Evolutionary conservation across 441 rosid species (phyloP).

Genomic region (Gossypium davidsonii): DNA sequence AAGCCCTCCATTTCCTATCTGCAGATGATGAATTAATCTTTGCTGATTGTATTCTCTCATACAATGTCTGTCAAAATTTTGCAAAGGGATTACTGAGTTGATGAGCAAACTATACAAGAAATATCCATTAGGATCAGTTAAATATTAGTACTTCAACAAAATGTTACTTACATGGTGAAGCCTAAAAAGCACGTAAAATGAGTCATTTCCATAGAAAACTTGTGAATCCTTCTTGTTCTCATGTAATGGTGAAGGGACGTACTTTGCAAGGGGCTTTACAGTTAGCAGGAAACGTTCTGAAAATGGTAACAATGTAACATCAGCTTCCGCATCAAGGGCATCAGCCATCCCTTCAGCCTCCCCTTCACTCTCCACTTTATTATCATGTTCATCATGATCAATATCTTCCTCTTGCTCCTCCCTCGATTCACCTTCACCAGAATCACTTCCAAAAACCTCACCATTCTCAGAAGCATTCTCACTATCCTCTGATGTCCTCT

Average conservation of each 20-base stretch:
- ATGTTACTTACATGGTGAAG: slow-evolving; percentile 80
- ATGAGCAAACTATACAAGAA: slow-evolving; percentile 6
- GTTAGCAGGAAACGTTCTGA: slow-evolving; percentile 58
- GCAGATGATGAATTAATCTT: slow-evolving; percentile 82
- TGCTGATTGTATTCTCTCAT: slow-evolving; percentile 87
- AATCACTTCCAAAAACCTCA: slow-evolving; percentile 82
- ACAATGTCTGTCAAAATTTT: slow-evolving; percentile 53
- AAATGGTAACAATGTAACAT: slow-evolving; percentile 48
- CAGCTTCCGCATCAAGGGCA: slow-evolving; percentile 74
- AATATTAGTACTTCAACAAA: slow-evolving; percentile 3
- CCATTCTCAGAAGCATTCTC: slow-evolving; percentile 90
- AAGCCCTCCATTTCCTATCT: slow-evolving; percentile 85
- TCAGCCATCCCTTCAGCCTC: slow-evolving; percentile 85
- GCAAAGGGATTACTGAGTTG: slow-evolving; percentile 3
- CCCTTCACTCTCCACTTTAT: slow-evolving; percentile 91
- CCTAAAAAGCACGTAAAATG: slow-evolving; percentile 84
- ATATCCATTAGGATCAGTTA: neutral
- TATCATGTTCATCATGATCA: slow-evolving; percentile 58
- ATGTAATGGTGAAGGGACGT: slow-evolving; percentile 43
- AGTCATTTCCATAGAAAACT: slow-evolving; percentile 92
- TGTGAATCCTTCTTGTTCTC: slow-evolving; percentile 46
- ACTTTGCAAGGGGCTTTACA: slow-evolving; percentile 87
- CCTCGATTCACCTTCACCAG: slow-evolving; percentile 72
- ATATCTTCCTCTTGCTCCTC: slow-evolving; percentile 79
- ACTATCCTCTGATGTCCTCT: slow-evolving; percentile 76